Conservation (phyloP, 1,284 basidiomycete species). For the Volvariella surrecta region DNA sequence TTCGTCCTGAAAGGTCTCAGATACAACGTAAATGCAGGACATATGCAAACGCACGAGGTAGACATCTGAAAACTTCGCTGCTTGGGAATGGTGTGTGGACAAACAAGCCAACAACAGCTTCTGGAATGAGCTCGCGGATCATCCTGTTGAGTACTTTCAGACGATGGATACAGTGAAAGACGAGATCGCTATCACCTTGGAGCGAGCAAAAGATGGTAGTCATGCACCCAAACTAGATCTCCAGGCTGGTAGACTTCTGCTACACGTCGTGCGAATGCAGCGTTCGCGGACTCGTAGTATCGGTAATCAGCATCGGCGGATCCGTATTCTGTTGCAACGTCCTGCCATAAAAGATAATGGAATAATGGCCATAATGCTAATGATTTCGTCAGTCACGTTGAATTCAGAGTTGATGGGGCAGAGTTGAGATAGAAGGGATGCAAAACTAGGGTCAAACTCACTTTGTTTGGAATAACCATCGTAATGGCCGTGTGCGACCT, state of each 20-base stretch:
- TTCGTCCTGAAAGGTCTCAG: conserved; percentile 42
- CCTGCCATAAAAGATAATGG: conserved; percentile 98
- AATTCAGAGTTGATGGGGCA: neutral
- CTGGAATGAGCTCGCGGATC: conserved; percentile 71
- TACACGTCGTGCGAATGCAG: conserved; percentile 77
- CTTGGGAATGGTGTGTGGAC: conserved; percentile 97
- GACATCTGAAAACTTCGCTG: conserved; percentile 91
- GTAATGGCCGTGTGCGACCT: conserved; percentile 88
- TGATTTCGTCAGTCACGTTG: neutral
- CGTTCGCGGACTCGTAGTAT: conserved; percentile 81
- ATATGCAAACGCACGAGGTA: conserved; percentile 57
- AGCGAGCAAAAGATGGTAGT: conserved; percentile 90
- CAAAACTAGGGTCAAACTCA: conserved; percentile 22
- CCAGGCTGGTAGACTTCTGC: conserved; percentile 77
- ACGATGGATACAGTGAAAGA: conserved; percentile 1
- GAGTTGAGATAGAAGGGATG: conserved; percentile 1
- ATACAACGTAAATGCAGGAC: neutral
- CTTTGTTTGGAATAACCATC: conserved; percentile 98
- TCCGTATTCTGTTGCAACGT: conserved; percentile 75
- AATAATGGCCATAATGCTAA: conserved; percentile 94
- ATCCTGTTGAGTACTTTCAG: conserved; percentile 31
- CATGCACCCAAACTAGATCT: conserved; percentile 87
- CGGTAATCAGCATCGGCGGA: conserved; percentile 83
- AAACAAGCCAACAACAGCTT: conserved; percentile 85
- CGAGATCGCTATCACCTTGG: conserved; percentile 42